Evolutionary conservation across 2,329 filamentous ascomycete species (phyloP), one percentile per base, ranked within the genome.

Genomic region (Aureobasidium mangrovei): DNA sequence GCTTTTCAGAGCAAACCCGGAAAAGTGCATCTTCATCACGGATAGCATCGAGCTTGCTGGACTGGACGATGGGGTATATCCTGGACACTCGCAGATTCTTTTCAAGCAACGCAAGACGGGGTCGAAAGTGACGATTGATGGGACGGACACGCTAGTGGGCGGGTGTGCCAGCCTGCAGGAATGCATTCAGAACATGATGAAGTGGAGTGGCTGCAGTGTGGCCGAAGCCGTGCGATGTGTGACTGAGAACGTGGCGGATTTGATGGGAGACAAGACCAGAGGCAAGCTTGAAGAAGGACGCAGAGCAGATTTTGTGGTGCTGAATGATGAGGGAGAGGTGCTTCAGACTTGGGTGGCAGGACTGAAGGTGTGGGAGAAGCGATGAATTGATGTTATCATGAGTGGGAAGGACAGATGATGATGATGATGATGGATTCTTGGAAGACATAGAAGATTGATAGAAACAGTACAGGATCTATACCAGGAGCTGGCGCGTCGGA

Each of bases 41-140:
- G 78, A 80, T 63, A 73, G 69, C 52, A 77, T 79, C 59, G 77
- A 81, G 60, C 70, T 81, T 3, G 74, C 75, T 7, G 76, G 75
- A 6, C 66, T 80, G 1, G 68, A 72, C 0, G 74, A 80, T 52
- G 77, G 77, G 0, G 69, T 71, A 0, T 74, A 80, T 57, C 73
- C 75, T 0, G 75, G 75, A 0, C 74, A 80, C 57, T 66, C 74
- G 1, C 77, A 80, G 59, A 78, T 80, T 24, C 70, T 74, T 1
- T 68, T 69, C 35, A 63, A 70, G 29, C 78, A 80, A 60, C 68
- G 69, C 4, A 80, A 80, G 60, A 57, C 59, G 2, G 76, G 76
- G 0, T 73, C 72, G 28, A 65, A 69, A 47, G 77, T 77, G 0
- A 75, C 74, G 0, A 78, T 79, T 42, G 71, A 74, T 10, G 74